Conservation (phyloP, 768 basidiomycete genomes). For the Suillus lakei region DNA sequence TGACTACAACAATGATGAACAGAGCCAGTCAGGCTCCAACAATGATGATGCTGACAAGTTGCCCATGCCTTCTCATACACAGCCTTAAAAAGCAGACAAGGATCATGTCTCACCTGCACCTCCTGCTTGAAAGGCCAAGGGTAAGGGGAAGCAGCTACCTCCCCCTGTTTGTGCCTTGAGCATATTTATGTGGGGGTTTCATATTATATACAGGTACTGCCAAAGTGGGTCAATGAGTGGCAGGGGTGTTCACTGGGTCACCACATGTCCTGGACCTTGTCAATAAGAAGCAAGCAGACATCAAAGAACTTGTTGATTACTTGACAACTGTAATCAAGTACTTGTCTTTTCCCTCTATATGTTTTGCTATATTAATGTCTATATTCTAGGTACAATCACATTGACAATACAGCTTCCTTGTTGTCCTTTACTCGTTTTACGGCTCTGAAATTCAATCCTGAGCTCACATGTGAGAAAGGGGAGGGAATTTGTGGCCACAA, state of each 20-base stretch:
- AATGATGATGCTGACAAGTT: neutral
- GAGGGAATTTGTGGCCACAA: neutral
- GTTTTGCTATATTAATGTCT: neutral
- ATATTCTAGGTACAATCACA: constrained; percentile 26
- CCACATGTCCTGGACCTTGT: neutral
- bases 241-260: neutral
- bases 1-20: neutral
- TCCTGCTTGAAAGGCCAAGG: neutral
- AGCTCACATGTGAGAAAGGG: neutral
- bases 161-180: neutral
- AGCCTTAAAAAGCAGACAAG: neutral
- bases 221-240: neutral
- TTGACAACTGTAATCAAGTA: neutral
- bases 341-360: neutral
- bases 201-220: neutral
- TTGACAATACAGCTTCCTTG: constrained; percentile 31
- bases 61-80: neutral
- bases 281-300: neutral
- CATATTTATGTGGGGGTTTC: neutral
- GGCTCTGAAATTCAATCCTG: neutral
- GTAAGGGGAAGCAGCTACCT: neutral
- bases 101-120: neutral
- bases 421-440: neutral
- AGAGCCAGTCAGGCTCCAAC: neutral
- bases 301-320: neutral